Percentiles rank a stretch among this genome's conserved stretches.
phyloP scores from a whole-genome alignment of 352 stramenopile species.

The Ochromonadaceae sp. region DNA sequence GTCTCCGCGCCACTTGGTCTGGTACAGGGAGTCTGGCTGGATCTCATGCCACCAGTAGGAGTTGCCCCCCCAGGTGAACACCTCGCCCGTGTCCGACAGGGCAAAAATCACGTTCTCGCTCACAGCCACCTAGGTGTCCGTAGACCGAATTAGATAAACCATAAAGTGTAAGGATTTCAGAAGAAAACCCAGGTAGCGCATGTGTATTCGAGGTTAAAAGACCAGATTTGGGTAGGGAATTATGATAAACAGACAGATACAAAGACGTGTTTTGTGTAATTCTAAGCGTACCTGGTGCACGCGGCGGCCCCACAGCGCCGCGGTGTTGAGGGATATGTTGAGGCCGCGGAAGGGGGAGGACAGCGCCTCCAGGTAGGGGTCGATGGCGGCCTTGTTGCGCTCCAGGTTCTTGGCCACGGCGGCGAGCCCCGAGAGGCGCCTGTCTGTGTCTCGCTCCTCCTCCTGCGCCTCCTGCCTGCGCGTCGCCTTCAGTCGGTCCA shows the following conservation, averaged over 20 bases:
- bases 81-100: conserved; percentile 49
- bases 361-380: conserved; percentile 40
- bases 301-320: conserved; percentile 63
- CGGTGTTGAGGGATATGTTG: conserved; percentile 63
- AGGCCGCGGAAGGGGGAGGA: conserved; percentile 44
- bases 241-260: too few relatives aligned
- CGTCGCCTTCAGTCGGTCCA: conserved; percentile 18
- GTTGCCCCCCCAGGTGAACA: conserved; percentile 72
- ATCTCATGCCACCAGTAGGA: conserved; percentile 44
- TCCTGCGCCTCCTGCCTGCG: conserved; percentile 20
- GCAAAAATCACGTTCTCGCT: conserved; percentile 65
- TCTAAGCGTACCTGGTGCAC: conserved; percentile 53
- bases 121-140: too few relatives aligned
- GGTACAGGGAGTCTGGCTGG: conserved; percentile 34
- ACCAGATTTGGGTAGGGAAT: too few relatives aligned
- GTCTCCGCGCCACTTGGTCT: conserved; percentile 36
- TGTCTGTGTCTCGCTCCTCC: not conserved
- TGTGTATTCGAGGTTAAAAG: too few relatives aligned
- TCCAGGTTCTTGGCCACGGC: not conserved
- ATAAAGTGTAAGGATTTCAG: too few relatives aligned
- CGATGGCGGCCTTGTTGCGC: conserved; percentile 16
- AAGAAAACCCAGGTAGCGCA: too few relatives aligned
- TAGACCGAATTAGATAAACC: too few relatives aligned
- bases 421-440: not conserved
- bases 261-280: too few relatives aligned